A percentile compares a stretch with the other conserved stretches of the same genome.
Conservation (phyloP, 148 eudicot species). For the Chenopodium quinoa region DNA sequence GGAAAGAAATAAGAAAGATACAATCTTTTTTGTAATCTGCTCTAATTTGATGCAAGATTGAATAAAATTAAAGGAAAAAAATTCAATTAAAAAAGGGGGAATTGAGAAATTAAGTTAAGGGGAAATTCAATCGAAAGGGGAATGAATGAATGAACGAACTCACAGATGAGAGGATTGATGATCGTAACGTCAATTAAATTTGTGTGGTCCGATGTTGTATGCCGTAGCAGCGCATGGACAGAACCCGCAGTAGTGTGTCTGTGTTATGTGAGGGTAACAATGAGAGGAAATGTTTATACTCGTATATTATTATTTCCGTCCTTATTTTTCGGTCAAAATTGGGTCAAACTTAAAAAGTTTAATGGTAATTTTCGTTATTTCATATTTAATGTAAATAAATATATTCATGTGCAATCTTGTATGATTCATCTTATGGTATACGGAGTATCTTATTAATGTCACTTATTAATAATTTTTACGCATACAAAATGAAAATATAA, state of each 20-base stretch:
- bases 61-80: not conserved
- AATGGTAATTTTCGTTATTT: too few species aligned
- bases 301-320: too few species aligned
- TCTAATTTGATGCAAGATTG: conserved; percentile 6
- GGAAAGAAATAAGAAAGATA: not conserved
- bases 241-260: conserved; percentile 6
- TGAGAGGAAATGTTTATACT: too few species aligned
- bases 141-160: not conserved
- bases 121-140: not conserved
- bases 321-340: too few species aligned
- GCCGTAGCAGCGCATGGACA: conserved; percentile 28
- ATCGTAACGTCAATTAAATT: conserved; percentile 7
- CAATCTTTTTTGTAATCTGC: not conserved
- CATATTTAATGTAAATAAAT: too few species aligned
- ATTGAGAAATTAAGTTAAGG: not conserved
- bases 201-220: conserved; percentile 11
- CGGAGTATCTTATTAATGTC: too few species aligned
- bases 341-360: too few species aligned
- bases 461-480: too few species aligned
- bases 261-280: too few species aligned
- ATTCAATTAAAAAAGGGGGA: not conserved
- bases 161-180: conserved; percentile 16
- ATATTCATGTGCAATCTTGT: too few species aligned
- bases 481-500: too few species aligned
- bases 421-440: too few species aligned